A percentile compares a stretch with the other conserved stretches of the same genome.
Conservation (phyloP, 768 basidiomycete genomes). For the Pleurotus ostreatus region DNA sequence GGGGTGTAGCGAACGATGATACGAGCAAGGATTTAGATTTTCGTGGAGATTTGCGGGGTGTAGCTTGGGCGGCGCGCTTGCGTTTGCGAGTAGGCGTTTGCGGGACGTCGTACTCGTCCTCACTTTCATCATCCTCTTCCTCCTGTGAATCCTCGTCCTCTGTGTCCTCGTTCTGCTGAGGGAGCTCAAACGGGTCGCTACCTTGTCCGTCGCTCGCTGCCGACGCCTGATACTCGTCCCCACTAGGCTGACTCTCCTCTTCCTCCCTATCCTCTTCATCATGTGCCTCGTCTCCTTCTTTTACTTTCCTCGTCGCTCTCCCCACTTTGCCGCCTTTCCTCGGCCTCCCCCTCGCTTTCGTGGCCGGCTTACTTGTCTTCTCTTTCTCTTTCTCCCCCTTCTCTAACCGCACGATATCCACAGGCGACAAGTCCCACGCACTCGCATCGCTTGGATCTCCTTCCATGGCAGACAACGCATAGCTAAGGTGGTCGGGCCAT, state of each 20-base stretch:
- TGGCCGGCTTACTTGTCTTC: constrained; percentile 2
- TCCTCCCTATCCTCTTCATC: neutral
- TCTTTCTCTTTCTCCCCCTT: neutral
- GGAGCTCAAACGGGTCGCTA: neutral
- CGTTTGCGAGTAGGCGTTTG: constrained; percentile 50
- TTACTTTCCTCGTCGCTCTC: constrained; percentile 10
- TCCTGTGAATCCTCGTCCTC: constrained; percentile 20
- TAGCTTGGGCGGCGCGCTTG: constrained; percentile 33
- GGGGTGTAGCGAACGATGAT: neutral
- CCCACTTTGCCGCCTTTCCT: neutral
- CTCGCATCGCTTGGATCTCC: constrained; percentile 34
- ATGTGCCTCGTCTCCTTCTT: neutral
- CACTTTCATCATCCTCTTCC: constrained; percentile 4
- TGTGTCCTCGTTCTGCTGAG: constrained; percentile 21
- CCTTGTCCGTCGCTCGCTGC: neutral
- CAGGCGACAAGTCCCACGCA: constrained; percentile 42
- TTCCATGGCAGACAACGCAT: constrained; percentile 29
- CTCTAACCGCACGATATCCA: constrained; percentile 7
- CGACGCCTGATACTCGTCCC: constrained; percentile 20
- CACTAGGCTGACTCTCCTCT: constrained; percentile 8
- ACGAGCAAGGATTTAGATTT: constrained; percentile 12
- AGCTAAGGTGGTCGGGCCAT: constrained; percentile 48
- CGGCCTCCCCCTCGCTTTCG: constrained; percentile 13
- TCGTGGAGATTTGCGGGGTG: constrained; percentile 28
- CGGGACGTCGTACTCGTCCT: constrained; percentile 33